Evolutionary conservation across 495 filamentous ascomycete genomes (phyloP), one percentile per base, ranked within the genome.

Genomic region (Lophiotrema nucula): DNA sequence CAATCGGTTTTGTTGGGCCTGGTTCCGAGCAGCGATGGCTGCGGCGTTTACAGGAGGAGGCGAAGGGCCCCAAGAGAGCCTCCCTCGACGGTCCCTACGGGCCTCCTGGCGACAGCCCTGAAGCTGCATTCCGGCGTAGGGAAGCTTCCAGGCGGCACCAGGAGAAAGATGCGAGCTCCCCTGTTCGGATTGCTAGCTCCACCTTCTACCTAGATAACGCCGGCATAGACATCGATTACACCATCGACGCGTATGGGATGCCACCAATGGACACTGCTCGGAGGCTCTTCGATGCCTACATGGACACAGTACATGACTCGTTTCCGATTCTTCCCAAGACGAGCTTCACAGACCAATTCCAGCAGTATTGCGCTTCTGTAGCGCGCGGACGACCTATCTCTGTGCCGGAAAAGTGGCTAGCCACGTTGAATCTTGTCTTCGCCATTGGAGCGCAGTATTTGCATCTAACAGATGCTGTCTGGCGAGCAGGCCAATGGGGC

Each of bases 241-340:
- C 27, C 22, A 31, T 49, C 3, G 37, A 57, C 33, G 31, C 45
- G 12, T 28, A 43, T 22, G 54, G 49, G 28, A 13, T 57, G 27
- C 54, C 54, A 4, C 31, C 33, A 18, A 28, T 37, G 0, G 31
- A 41, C 6, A 43, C 23, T 3, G 45, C 45, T 4, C 31, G 43
- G 12, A 41, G 22, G 16, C 18, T 49, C 21, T 41, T 57, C 21
- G 26, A 21, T 11, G 25, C 15, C 22, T 57, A 57, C 16, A 41
- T 48, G 2, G 15, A 69, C 2, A 79, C 33, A 1, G 33, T 57
- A 1, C 54, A 57, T n/a, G 70, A 77, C 13, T 57, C 44, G n/a
- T 57, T 57, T 23, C 54, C 44, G 13, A 50, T 57, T 22, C 2
- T 57, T 25, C 23, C 44, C 10, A n/a, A 28, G 1, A 21, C 6